Base-by-base conservation (phyloP, 768 basidiomycete genomes). In the Lenzites betulinus region DNA sequence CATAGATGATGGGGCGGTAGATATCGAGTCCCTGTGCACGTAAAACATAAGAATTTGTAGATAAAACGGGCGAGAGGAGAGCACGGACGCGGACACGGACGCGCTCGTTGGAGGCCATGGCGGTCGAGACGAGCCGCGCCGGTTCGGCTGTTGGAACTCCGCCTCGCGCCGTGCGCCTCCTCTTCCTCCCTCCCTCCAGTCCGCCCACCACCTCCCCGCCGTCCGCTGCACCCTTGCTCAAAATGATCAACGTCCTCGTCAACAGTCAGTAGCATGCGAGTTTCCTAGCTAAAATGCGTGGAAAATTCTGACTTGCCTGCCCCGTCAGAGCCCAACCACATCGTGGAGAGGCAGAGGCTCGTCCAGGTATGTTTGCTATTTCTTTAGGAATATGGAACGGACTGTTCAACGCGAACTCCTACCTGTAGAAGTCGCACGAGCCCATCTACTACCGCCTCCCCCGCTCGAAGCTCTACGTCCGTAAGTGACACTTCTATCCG, bases 1-100 rank as follows among this genome's bases (percentile, higher is more conserved):
- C 97, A 76, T 98, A 98, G 61, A 98, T 92, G 65, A 99, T 85
- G 1, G 95, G 93, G 50, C 97, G 83, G 71, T 86, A 86, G 52
- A 98, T 92, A 64, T 84, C 90, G 42, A 95, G 77, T 36, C 94
- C 95, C 93, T 96, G 67, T 3, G 38, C 51, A 28, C 11, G 25
- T 5, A 11, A 23, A 43, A 20, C 16, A 49, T 28, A 43, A 30
- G 52, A 30, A 67, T 67, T 52, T 54, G 54, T 38, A 22, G 25
- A 35, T 25, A 16, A 28, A n/a, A 39, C 59, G 50, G 42, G 42
- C 20, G 30, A 51, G 62, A 64, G 49, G 56, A 48, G 59, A 58
- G 67, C 66, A 81, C 89, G 60, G 68, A 90, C 86, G 66, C 90
- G 89, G 69, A 90, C 86, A 66, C 90, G 89, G 69, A 91, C 84